Base-by-base conservation (phyloP, 1,139 yeast species). In the Sugiyamaella paludigena region DNA sequence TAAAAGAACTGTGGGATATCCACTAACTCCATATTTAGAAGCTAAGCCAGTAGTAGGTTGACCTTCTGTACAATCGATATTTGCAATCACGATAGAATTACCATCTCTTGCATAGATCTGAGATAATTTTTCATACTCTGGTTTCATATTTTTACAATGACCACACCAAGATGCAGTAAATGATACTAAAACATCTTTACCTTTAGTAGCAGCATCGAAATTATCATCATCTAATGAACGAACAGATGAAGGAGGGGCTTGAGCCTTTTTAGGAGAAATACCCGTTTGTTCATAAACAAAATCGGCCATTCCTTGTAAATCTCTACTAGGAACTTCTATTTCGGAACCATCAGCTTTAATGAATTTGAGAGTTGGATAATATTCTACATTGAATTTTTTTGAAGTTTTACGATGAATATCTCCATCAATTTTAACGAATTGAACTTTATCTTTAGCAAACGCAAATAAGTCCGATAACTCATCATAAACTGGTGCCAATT, bases 111-210 rank as follows among this genome's bases (percentile, higher is more conserved):
- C 65, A 60, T 75, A 84, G 8, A 73, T 58, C 4, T 74, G 75
- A 1, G 83, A 82, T 39, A 84, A 71, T 60, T 77, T 72, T 54
- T 82, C 87, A 66, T 80, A 80, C 4, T 75, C 74, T 7, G 94
- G 94, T 63, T 77, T 76, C 63, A 86, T 67, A 47, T 72, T 75
- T 66, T 80, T 79, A 69, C 94, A 86, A 69, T 86, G 91, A 44
- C 86, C 77, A 63, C 95, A 86, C 91, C 89, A 84, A 48, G 79
- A 80, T 34, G 92, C 87, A 60, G 84, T 84, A 62, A 84, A 84
- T 27, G 71, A 62, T 4, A 67, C 69, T 4, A 44, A 33, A 2
- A 66, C 68, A 45, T 62, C 55, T 54, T 63, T 62, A 27, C 57
- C 56, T 47, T 57, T 55, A 47, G 61, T 60, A 31, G 56, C 48